A percentile compares a stretch with the other conserved stretches of the same genome.
phyloP scores from a whole-genome alignment of 306 rosid species.

The Purshia tridentata region DNA sequence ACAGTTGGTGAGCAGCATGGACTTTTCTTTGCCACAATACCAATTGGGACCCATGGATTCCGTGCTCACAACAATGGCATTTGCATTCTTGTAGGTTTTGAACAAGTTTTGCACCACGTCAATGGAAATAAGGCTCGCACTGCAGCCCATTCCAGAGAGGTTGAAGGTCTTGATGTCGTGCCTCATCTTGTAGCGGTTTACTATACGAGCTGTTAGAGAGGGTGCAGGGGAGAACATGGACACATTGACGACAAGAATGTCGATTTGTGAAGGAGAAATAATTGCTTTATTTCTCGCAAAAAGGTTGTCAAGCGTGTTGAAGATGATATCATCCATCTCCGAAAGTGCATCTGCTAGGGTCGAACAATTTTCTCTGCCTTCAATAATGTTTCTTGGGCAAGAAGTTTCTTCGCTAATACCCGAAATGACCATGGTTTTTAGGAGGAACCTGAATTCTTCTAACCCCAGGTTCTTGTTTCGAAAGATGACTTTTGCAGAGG shows the following conservation, averaged over 20 bases:
- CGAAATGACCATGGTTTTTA: constrained; percentile 64
- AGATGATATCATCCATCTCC: constrained; percentile 72
- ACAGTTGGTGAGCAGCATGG: constrained; percentile 73
- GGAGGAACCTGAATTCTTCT: constrained; percentile 51
- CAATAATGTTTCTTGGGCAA: constrained; percentile 59
- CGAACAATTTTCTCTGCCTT: constrained; percentile 47
- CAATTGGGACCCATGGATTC: constrained; percentile 75
- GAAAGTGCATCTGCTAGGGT: constrained; percentile 37
- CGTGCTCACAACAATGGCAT: constrained; percentile 72
- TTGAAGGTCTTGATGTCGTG: constrained; percentile 54
- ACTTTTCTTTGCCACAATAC: constrained; percentile 66
- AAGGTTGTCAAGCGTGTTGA: constrained; percentile 62
- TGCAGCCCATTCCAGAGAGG: constrained; percentile 88
- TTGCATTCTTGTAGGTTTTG: constrained; percentile 38
- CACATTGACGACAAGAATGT: constrained; percentile 75
- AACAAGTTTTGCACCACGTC: constrained; percentile 70
- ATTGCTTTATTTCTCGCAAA: constrained; percentile 26
- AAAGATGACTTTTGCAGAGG: too few species aligned
- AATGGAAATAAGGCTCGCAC: constrained; percentile 71
- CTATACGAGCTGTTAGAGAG: constrained; percentile 62
- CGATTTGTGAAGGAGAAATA: constrained; percentile 54
- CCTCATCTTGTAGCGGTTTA: constrained; percentile 79
- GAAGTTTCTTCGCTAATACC: constrained; percentile 78
- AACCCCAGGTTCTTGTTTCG: too few species aligned
- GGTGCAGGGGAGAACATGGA: constrained; percentile 74